Evolutionary conservation across 805 yeast genomes (phyloP), one percentile per base, ranked within the genome.

Genomic region (Kluyveromyces starmeri): DNA sequence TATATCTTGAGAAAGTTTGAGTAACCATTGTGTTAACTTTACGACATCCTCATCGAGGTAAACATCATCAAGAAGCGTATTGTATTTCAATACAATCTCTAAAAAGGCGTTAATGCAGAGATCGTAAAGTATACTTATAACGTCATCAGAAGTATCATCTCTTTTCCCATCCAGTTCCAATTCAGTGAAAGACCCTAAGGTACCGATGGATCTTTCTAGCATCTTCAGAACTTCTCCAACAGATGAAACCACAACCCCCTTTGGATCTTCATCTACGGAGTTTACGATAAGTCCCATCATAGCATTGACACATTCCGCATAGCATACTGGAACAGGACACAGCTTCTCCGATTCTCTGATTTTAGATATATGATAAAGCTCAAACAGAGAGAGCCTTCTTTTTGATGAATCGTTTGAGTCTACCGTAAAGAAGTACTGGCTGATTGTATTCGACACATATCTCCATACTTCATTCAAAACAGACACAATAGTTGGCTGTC

Each of bases 21-120:
- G 67, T 18, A 81, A 81, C 78, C 83, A 75, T 48, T 78, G 77
- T 12, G 84, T 84, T 42, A 80, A 62, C 42, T 72, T 73, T 47
- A 73, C 73, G 4, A 81, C 82, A 30, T 74, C 73, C 3, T 79
- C 72, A 34, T 73, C 67, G 28, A 82, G 59, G 17, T 73, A 66
- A 43, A 81, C 68, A 46, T 79, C 86, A 50, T 78, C 78, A 40
- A 82, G 57, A 29, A 74, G 65, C 27, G 65, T 69, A 50, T 78
- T 78, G 53, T 76, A 81, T 45, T 70, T 69, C 23, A 80, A 60
- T 20, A 82, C 78, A 28, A 81, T 65, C 40, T 75, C 75, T 48
- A 73, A 71, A 50, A 79, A 80, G 34, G 77, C 76, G 38, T 67
- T 68, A 56, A 80, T 66, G 1, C 83, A 63, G 44, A 80, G 61